Percentiles rank a stretch among this genome's conserved stretches.
These are phyloP conservation scores for Trichoderma cornu-damae DNA, from an alignment of 2,329 filamentous ascomycete species.

Conservation along the genomic window DNA sequence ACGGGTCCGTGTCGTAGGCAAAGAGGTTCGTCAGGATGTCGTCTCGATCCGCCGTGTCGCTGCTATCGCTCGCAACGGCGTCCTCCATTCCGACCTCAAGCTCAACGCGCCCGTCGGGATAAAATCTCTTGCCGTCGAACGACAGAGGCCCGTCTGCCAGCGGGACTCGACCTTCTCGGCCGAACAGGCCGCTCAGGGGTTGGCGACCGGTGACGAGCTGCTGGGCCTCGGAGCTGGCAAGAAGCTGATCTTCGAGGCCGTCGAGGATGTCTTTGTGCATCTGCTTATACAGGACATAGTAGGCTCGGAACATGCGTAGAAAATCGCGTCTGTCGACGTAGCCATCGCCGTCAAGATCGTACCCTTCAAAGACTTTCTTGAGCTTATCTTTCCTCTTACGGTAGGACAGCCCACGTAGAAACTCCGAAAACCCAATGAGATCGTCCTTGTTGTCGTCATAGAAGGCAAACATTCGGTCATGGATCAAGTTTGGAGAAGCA, in stretches of 20 bases:
- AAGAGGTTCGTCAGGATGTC: constrained; percentile 55
- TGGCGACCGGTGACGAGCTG: constrained; percentile 71
- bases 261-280: constrained; percentile 80
- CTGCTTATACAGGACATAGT: constrained; percentile 85
- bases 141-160: constrained; percentile 51
- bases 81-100: constrained; percentile 54
- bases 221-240: constrained; percentile 68
- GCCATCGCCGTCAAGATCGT: constrained; percentile 85
- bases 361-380: constrained; percentile 74
- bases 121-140: constrained; percentile 62
- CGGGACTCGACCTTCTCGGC: constrained; percentile 65
- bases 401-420: constrained; percentile 74
- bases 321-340: constrained; percentile 83
- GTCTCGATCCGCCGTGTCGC: constrained; percentile 56
- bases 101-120: constrained; percentile 58
- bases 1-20: constrained; percentile 33
- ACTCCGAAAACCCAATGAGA: constrained; percentile 88
- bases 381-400: constrained; percentile 64
- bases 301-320: constrained; percentile 83
- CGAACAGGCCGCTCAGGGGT: constrained; percentile 69
- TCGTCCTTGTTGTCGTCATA: constrained; percentile 90
- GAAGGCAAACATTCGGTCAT: constrained; percentile 94
- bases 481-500: constrained; percentile 79
- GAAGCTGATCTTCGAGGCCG: constrained; percentile 70
- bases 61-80: constrained; percentile 54